Percentiles rank a stretch among this genome's conserved stretches.
Conservation (phyloP, 352 stramenopile species). For the Blastocystis sp. region DNA sequence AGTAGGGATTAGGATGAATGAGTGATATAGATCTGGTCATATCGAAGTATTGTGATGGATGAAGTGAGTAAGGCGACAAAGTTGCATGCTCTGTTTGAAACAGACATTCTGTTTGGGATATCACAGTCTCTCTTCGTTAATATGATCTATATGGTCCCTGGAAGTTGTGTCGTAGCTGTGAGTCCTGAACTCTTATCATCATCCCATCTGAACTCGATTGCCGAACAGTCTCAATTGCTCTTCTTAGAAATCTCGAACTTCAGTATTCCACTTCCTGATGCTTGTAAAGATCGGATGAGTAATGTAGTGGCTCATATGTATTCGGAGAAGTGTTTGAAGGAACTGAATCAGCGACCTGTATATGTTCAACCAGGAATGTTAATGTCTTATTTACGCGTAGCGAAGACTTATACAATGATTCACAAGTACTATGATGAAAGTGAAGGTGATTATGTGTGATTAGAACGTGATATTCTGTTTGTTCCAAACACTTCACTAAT, state of each 20-base stretch:
- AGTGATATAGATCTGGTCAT: conserved; percentile 24
- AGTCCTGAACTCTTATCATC: background rate
- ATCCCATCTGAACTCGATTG: conserved; percentile 40
- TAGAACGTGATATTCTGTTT: background rate
- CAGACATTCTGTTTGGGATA: conserved; percentile 47
- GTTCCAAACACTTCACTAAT: background rate
- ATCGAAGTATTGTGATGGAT: conserved; percentile 11
- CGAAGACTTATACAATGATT: conserved; percentile 59
- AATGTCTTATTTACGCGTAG: conserved; percentile 38
- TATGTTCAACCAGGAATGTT: conserved; percentile 51
- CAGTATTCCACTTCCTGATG: background rate
- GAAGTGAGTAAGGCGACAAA: conserved; percentile 4
- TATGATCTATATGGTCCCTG: conserved; percentile 33
- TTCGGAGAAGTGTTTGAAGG: conserved; percentile 3
- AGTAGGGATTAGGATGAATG: background rate
- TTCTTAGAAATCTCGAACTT: conserved; percentile 48
- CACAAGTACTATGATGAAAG: conserved; percentile 62
- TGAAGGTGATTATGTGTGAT: conserved; percentile 43
- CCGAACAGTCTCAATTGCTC: conserved; percentile 16
- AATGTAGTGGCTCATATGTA: conserved; percentile 26
- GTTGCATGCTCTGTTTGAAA: conserved; percentile 7
- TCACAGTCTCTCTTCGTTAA: conserved; percentile 1
- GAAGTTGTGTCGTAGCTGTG: conserved; percentile 12
- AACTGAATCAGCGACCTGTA: background rate
- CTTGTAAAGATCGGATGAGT: background rate